Percentiles rank a stretch among this genome's conserved stretches.
Conservation (phyloP, 148 eudicot genomes). For the Rhododendron mucronatum region DNA sequence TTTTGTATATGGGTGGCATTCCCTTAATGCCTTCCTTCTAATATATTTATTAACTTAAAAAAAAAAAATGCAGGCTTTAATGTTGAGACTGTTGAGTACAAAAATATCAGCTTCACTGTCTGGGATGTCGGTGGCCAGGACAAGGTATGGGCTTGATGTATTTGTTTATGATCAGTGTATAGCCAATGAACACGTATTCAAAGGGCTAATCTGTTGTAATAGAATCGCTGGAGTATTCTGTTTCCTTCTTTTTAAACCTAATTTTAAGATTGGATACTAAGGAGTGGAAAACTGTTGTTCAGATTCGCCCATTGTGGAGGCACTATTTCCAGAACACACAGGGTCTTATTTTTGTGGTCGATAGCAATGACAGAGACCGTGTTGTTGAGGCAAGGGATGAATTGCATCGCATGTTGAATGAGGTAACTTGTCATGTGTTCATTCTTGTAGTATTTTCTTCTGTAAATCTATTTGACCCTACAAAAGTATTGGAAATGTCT, state of each 20-base stretch:
- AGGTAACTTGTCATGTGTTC: slow-evolving; percentile 25
- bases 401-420: slow-evolving; percentile 62
- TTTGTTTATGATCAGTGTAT: not conserved
- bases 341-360: slow-evolving; percentile 53
- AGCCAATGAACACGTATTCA: not conserved
- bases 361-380: slow-evolving; percentile 60
- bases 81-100: slow-evolving; percentile 42
- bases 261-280: not conserved
- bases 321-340: slow-evolving; percentile 54
- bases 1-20: not conserved
- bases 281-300: slow-evolving; percentile 5
- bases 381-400: slow-evolving; percentile 62
- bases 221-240: not conserved
- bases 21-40: not conserved
- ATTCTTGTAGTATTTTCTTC: not conserved
- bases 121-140: slow-evolving; percentile 59
- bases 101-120: slow-evolving; percentile 53
- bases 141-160: slow-evolving; percentile 20
- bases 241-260: not conserved
- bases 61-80: slow-evolving; percentile 23
- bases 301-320: slow-evolving; percentile 62
- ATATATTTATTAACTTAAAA: not conserved
- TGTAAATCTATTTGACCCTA: slow-evolving; percentile 1
- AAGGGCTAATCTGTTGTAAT: not conserved
- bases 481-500: not conserved